Evolutionary conservation across 2,329 filamentous ascomycete genomes (phyloP).

Genomic region (Ophiostoma sp.): DNA sequence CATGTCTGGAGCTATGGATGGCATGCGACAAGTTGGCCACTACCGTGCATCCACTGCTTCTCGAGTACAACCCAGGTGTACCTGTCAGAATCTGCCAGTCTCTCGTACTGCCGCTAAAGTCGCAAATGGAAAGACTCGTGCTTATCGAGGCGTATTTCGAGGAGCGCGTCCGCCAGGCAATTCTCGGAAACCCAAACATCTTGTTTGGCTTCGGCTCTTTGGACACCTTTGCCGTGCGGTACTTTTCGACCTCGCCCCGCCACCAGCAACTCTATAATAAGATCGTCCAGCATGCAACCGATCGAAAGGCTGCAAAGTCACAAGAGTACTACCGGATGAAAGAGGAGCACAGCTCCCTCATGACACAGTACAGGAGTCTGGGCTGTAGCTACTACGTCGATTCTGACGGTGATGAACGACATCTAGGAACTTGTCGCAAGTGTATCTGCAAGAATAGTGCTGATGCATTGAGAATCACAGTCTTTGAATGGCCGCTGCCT

Average conservation of each 20-base stretch:
- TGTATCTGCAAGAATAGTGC: slow-evolving; percentile 32
- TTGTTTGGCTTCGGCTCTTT: slow-evolving; percentile 36
- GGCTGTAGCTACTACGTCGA: neutral
- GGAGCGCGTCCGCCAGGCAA: neutral
- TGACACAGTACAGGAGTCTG: neutral
- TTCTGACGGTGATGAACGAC: neutral
- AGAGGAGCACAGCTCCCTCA: neutral
- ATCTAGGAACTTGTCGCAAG: slow-evolving; percentile 24
- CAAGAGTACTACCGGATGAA: neutral
- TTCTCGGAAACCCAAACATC: slow-evolving; percentile 25
- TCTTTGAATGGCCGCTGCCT: slow-evolving; percentile 55
- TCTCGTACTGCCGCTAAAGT: slow-evolving; percentile 41
- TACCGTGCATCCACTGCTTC: slow-evolving; percentile 37
- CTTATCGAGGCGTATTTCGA: neutral
- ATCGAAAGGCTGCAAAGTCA: neutral
- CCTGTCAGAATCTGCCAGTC: slow-evolving; percentile 37
- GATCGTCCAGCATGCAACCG: neutral
- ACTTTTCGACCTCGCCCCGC: neutral
- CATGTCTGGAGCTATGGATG: slow-evolving; percentile 53
- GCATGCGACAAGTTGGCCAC: slow-evolving; percentile 47
- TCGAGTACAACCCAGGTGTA: slow-evolving; percentile 44
- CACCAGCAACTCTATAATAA: neutral
- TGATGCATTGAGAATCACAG: slow-evolving; percentile 39
- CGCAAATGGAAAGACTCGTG: slow-evolving; percentile 43
- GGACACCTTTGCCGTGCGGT: slow-evolving; percentile 40